Evolutionary conservation across 2,329 filamentous ascomycete genomes (phyloP).

Genomic region (Cladosporium sp.): DNA sequence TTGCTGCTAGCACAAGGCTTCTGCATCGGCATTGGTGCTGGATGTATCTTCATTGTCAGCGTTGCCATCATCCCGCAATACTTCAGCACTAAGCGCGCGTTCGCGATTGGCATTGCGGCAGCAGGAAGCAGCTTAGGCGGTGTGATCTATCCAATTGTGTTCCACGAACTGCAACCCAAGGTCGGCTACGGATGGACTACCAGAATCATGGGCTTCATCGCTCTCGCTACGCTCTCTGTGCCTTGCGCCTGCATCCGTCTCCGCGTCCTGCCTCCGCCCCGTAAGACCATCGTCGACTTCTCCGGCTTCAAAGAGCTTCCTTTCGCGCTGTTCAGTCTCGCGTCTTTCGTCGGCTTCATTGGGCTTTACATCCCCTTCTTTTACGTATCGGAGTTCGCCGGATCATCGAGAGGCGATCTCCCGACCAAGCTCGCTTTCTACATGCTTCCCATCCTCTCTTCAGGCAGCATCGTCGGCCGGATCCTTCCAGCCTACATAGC

Average conservation of each 20-base stretch:
- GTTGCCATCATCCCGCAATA: conserved; percentile 39
- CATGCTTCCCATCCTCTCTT: conserved; percentile 32
- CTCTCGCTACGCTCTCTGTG: conserved; percentile 22
- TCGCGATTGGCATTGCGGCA: conserved; percentile 36
- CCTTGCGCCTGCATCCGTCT: conserved; percentile 16
- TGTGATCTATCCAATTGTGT: conserved; percentile 15
- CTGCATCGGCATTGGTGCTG: conserved; percentile 37
- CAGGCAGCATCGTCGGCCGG: conserved; percentile 29
- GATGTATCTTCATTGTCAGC: conserved; percentile 37
- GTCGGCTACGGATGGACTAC: conserved; percentile 51
- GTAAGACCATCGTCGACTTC: conserved; percentile 31
- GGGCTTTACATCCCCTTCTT: conserved; percentile 37
- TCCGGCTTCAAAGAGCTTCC: conserved; percentile 32
- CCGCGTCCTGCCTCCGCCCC: conserved; percentile 26
- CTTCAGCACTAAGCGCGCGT: conserved; percentile 36
- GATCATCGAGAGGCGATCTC: conserved; percentile 16
- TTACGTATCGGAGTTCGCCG: conserved; percentile 34
- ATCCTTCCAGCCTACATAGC: conserved; percentile 44
- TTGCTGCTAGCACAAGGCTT: conserved; percentile 41
- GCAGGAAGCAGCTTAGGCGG: conserved; percentile 31
- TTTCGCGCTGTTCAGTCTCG: conserved; percentile 28
- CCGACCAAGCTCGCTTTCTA: conserved; percentile 29
- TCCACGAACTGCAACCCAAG: conserved; percentile 24
- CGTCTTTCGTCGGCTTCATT: conserved; percentile 29
- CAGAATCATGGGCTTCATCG: conserved; percentile 43